Base-by-base conservation (phyloP, 441 rosid species). In the Breynia disticha region DNA sequence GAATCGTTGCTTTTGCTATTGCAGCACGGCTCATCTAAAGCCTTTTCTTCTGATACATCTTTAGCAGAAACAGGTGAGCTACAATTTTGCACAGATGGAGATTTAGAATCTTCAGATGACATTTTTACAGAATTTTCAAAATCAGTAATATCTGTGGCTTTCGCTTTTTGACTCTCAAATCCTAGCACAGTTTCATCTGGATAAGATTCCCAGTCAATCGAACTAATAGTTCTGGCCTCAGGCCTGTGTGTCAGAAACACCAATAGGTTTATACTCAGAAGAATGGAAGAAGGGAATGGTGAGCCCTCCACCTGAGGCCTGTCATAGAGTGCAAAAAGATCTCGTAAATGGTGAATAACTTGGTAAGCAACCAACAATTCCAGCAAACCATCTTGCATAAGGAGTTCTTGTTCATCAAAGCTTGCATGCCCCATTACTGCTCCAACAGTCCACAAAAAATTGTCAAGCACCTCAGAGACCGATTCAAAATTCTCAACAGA, bases 261-360 rank as follows among this genome's bases (percentile, higher is more conserved):
- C 78, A 85, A 66, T 50, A 85, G 70, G 65, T 77, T 66, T 61
- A 84, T 78, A 57, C 94, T 75, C 61, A 75, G 57, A 57, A 78
- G 80, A 64, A 85, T 85, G 24, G 94, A 80, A 50, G 86, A 75
- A 70, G 94, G 89, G 67, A 85, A 82, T 8, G 94, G 82, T 12
- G 80, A 78, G 54, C 94, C 94, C 76, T 85, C 94, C 54, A 80
- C 85, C 68, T 85, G 94, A 54, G 94, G 89, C 77, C 89, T 77
- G 66, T 85, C 94, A 72, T 85, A 85, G 20, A 85, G 83, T 32
- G 89, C 89, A 63, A 82, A 82, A 59, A 85, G 89, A 71, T 85
- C 94, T 42, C 84, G 75, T 57, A 85, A 61, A 24, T 81, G 70
- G 55, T 85, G 87, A 67, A 85, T 75, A 59, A 85, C 83, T 69